Evolutionary conservation across 1,284 basidiomycete genomes (phyloP).

Genomic region (Sporisorium exsertum): DNA sequence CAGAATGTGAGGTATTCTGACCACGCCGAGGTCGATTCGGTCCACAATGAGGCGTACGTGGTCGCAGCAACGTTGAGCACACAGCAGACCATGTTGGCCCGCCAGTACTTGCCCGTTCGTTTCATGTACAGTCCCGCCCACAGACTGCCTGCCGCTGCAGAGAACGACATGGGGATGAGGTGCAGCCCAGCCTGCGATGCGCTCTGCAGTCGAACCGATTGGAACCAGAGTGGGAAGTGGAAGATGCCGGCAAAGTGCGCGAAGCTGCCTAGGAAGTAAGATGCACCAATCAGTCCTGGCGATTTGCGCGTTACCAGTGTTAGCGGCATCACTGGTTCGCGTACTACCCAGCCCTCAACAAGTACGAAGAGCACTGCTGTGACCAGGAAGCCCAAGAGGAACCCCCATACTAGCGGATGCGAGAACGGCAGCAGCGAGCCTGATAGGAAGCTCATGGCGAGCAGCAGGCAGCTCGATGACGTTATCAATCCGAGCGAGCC

Average conservation of each 20-base stretch:
- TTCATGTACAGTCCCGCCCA: slow-evolving; percentile 87
- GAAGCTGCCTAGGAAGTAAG: slow-evolving; percentile 40
- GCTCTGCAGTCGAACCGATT: slow-evolving; percentile 80
- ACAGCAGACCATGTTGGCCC: slow-evolving; percentile 76
- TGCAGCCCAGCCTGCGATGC: slow-evolving; percentile 80
- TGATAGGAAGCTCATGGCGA: slow-evolving; percentile 66
- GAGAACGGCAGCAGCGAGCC: slow-evolving; percentile 56
- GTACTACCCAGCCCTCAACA: slow-evolving; percentile 71
- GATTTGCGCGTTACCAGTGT: slow-evolving; percentile 27
- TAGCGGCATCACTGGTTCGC: slow-evolving; percentile 66
- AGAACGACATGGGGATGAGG: slow-evolving; percentile 80
- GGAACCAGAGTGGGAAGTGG: slow-evolving; percentile 88
- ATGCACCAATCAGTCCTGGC: slow-evolving; percentile 34
- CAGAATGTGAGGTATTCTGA: slow-evolving; percentile 76
- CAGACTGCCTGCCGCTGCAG: slow-evolving; percentile 79
- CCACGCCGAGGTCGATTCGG: slow-evolving; percentile 77
- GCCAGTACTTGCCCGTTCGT: slow-evolving; percentile 81
- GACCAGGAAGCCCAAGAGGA: slow-evolving; percentile 68
- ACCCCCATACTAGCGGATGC: slow-evolving; percentile 53
- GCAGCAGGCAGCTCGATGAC: slow-evolving; percentile 65
- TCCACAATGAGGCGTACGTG: slow-evolving; percentile 25
- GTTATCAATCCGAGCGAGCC: slow-evolving; percentile 68
- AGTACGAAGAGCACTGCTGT: slow-evolving; percentile 73
- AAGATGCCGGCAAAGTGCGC: slow-evolving; percentile 66
- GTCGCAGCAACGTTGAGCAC: slow-evolving; percentile 35